Percentiles rank a stretch among this genome's conserved stretches.
phyloP scores from a whole-genome alignment of 371 early-diverging fungal genomes.

The Saksenaea vasiformis region DNA sequence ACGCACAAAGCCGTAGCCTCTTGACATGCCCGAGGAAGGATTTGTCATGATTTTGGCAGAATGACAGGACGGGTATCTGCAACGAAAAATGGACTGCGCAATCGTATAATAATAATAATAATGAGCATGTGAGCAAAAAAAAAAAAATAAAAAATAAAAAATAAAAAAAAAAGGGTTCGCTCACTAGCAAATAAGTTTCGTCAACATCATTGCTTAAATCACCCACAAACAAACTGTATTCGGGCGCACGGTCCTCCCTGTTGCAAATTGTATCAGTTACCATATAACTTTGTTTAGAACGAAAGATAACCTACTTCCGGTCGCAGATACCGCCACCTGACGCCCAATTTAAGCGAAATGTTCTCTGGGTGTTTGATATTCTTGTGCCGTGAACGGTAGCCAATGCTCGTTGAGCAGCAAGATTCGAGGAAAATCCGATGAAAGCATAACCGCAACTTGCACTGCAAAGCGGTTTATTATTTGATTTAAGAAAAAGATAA shows the following conservation, averaged over 20 bases:
- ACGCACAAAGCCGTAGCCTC: slow-evolving; percentile 86
- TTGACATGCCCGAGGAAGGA: slow-evolving; percentile 68
- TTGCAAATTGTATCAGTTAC: slow-evolving; percentile 2
- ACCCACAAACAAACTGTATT: slow-evolving; percentile 87
- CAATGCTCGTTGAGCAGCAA: slow-evolving; percentile 69
- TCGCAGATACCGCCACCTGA: slow-evolving; percentile 67
- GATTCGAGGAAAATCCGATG: slow-evolving; percentile 63
- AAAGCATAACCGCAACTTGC: slow-evolving; percentile 77
- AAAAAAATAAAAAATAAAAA: slow-evolving; percentile 4
- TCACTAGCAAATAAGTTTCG: slow-evolving; percentile 73
- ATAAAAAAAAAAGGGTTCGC: neutral
- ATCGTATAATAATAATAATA: neutral
- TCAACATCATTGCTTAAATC: slow-evolving; percentile 80
- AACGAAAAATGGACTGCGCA: slow-evolving; percentile 53
- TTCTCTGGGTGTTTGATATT: slow-evolving; percentile 77
- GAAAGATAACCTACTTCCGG: slow-evolving; percentile 39
- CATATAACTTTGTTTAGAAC: slow-evolving; percentile 1
- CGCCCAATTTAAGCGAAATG: slow-evolving; percentile 94
- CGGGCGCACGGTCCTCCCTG: slow-evolving; percentile 64
- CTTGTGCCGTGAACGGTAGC: slow-evolving; percentile 72
- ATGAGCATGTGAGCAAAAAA: slow-evolving; percentile 61
- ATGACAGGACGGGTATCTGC: slow-evolving; percentile 67
- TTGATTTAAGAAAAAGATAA: neutral
- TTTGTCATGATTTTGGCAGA: slow-evolving; percentile 87
- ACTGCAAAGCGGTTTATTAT: slow-evolving; percentile 24